A percentile compares a stretch with the other conserved stretches of the same genome.
phyloP scores from a whole-genome alignment of 306 rosid genomes.

The Pachyrhizus erosus region DNA sequence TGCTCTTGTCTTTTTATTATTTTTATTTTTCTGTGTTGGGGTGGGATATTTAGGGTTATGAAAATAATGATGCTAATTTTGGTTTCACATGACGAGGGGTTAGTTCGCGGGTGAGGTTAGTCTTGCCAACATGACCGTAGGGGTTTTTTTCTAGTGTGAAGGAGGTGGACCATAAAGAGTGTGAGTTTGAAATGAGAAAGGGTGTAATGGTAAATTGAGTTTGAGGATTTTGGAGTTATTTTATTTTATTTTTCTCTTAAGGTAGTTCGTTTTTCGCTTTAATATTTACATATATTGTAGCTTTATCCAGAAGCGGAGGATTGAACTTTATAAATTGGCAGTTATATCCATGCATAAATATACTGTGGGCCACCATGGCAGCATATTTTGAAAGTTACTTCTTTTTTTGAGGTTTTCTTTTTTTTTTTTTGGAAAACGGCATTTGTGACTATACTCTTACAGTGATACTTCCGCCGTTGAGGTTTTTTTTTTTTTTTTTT shows the following conservation, averaged over 20 bases:
- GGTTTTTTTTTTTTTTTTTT: too few species aligned
- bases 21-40: conserved; percentile 11
- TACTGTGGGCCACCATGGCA: conserved; percentile 52
- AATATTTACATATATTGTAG: background rate
- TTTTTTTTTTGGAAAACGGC: background rate
- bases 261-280: background rate
- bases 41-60: conserved; percentile 54
- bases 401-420: background rate
- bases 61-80: conserved; percentile 27
- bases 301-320: conserved; percentile 44
- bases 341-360: conserved; percentile 53
- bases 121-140: conserved; percentile 39
- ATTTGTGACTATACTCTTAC: background rate
- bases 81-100: conserved; percentile 38
- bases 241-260: too few species aligned
- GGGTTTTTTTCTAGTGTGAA: conserved; percentile 39
- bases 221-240: background rate
- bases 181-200: conserved; percentile 18
- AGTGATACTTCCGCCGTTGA: too few species aligned
- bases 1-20: background rate
- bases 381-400: conserved; percentile 45
- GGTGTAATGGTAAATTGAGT: conserved; percentile 28
- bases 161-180: conserved; percentile 30
- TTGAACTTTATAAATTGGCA: conserved; percentile 43
- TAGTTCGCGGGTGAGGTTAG: conserved; percentile 57